A percentile compares a stretch with the other conserved stretches of the same genome.
phyloP scores from a whole-genome alignment of 164 flowering plant genomes.

The Aristolochia fimbriata region DNA sequence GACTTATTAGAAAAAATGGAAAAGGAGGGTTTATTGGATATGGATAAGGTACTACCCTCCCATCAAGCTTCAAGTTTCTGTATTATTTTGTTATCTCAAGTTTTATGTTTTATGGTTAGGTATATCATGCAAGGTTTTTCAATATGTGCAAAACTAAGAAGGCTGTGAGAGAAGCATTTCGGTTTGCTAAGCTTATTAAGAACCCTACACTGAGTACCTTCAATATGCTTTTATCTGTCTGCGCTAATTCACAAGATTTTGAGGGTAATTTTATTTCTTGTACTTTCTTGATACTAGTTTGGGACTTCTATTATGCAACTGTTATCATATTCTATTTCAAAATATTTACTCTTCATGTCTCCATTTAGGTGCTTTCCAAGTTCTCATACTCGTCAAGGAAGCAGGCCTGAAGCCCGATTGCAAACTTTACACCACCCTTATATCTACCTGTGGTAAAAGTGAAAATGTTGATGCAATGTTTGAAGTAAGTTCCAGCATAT shows the following conservation, averaged over 20 bases:
- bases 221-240: constrained; percentile 94
- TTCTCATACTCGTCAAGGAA: constrained; percentile 49
- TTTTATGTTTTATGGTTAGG: constrained; percentile 28
- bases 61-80: not conserved
- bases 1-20: constrained; percentile 73
- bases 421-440: constrained; percentile 88
- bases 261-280: constrained; percentile 39
- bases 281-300: not conserved
- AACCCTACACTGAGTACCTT: constrained; percentile 86
- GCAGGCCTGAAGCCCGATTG: constrained; percentile 77
- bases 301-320: not conserved
- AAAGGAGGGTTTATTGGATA: constrained; percentile 52
- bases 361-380: constrained; percentile 70
- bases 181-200: constrained; percentile 50
- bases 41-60: constrained; percentile 47
- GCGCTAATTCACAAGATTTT: constrained; percentile 72
- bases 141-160: constrained; percentile 53
- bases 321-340: no score
- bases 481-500: constrained; percentile 37
- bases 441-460: constrained; percentile 83
- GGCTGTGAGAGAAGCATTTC: constrained; percentile 78
- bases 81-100: not conserved
- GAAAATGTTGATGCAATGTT: constrained; percentile 97
- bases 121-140: constrained; percentile 70
- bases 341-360: not conserved